Percentiles rank a stretch among this genome's conserved stretches.
These are phyloP conservation scores for Rheum nobile DNA, from an alignment of 148 eudicot genomes.

Conservation along the genomic window DNA sequence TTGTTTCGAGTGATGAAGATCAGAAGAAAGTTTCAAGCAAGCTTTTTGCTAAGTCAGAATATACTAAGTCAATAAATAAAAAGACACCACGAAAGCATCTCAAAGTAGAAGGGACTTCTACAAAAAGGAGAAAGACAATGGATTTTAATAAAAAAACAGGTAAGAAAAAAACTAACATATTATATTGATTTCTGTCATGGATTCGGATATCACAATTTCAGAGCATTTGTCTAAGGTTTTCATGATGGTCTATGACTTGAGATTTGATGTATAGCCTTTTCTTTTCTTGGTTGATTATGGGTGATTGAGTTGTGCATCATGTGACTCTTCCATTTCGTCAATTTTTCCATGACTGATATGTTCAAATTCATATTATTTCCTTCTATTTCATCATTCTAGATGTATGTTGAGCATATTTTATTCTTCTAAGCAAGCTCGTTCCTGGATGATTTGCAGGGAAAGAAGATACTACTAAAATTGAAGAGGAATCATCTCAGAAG, in stretches of 20 bases:
- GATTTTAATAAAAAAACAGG: conserved; percentile 15
- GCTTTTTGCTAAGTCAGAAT: conserved; percentile 11
- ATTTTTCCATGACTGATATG: not conserved
- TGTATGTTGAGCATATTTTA: not conserved
- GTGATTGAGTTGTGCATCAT: conserved; percentile 3
- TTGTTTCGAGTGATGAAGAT: conserved; percentile 16
- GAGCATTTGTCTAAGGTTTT: not conserved
- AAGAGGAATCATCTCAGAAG: conserved; percentile 21
- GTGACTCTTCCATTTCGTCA: not conserved
- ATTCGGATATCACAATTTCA: not conserved
- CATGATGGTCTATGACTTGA: not conserved
- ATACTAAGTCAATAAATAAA: conserved; percentile 16
- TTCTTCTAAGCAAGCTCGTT: not conserved
- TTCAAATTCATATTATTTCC: not conserved
- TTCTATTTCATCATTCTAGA: not conserved
- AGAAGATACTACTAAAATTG: conserved; percentile 14
- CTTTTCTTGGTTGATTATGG: not conserved
- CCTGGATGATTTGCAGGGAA: conserved; percentile 25
- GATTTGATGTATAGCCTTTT: not conserved
- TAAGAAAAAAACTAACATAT: not conserved
- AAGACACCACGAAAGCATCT: conserved; percentile 21
- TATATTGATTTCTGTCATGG: not conserved
- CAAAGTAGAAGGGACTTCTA: conserved; percentile 22
- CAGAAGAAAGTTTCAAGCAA: conserved; percentile 13
- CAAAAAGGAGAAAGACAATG: conserved; percentile 34